Conservation (phyloP, 768 basidiomycete species). For the Leccinellum rugosiceps region DNA sequence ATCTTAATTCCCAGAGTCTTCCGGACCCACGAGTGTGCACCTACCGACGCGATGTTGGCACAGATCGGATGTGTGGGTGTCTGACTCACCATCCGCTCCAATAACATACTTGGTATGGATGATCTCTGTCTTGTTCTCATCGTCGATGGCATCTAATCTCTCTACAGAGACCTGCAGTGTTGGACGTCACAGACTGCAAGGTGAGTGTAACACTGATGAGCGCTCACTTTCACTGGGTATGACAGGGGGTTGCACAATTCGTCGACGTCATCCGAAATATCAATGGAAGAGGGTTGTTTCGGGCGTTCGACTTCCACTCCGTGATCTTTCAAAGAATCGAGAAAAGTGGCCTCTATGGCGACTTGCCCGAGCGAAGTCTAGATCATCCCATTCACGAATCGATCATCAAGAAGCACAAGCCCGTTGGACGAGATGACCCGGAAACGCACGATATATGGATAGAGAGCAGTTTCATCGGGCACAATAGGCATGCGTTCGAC, state of each 20-base stretch:
- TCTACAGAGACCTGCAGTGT: background rate
- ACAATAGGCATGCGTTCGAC: background rate
- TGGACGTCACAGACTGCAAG: background rate
- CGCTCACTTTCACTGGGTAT: background rate
- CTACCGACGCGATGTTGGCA: background rate
- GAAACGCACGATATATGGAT: background rate
- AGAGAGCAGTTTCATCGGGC: background rate
- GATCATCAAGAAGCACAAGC: background rate
- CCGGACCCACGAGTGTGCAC: background rate
- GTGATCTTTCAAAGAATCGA: background rate
- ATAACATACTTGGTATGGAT: background rate
- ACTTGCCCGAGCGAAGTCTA: background rate
- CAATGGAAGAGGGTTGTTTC: background rate
- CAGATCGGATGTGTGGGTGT: no score
- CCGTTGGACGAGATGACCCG: background rate
- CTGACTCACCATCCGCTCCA: background rate
- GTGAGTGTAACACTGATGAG: background rate
- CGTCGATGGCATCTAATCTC: background rate
- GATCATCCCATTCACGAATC: background rate
- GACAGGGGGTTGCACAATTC: background rate
- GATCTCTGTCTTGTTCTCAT: background rate
- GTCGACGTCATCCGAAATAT: background rate
- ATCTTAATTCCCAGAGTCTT: background rate
- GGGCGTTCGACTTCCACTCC: background rate
- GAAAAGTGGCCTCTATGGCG: background rate